phyloP scores from a whole-genome alignment of 78 protist genomes.

The Dictyostelium discoideum region DNA sequence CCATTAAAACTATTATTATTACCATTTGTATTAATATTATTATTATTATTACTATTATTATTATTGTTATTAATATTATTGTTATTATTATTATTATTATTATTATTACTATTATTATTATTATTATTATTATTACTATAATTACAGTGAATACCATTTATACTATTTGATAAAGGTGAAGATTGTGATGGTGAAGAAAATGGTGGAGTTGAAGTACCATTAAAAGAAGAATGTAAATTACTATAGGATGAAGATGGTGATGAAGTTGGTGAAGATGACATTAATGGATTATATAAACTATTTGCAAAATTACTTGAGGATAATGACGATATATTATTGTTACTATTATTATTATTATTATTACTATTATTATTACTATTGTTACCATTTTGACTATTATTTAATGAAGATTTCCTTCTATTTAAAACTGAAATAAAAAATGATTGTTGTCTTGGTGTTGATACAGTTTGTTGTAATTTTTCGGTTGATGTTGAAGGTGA shows the following conservation, averaged over 20 bases:
- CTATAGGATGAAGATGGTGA: background rate
- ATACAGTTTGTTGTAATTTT: background rate
- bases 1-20: background rate
- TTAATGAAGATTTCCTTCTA: background rate
- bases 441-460: constrained; percentile 24
- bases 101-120: background rate
- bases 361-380: background rate
- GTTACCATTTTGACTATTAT: background rate
- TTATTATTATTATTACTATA: background rate
- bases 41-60: background rate
- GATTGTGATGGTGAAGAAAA: background rate
- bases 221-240: constrained; percentile 2
- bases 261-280: background rate
- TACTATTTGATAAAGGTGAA: background rate
- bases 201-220: background rate
- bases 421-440: constrained; percentile 16
- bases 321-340: background rate
- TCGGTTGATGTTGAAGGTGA: background rate
- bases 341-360: background rate
- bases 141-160: background rate
- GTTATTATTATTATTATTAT: background rate
- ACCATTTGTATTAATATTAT: constrained; percentile 7
- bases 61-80: background rate
- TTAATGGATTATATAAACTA: background rate
- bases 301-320: background rate